phyloP scores from a whole-genome alignment of 2,329 filamentous ascomycete species.

The Aspergillus persii region DNA sequence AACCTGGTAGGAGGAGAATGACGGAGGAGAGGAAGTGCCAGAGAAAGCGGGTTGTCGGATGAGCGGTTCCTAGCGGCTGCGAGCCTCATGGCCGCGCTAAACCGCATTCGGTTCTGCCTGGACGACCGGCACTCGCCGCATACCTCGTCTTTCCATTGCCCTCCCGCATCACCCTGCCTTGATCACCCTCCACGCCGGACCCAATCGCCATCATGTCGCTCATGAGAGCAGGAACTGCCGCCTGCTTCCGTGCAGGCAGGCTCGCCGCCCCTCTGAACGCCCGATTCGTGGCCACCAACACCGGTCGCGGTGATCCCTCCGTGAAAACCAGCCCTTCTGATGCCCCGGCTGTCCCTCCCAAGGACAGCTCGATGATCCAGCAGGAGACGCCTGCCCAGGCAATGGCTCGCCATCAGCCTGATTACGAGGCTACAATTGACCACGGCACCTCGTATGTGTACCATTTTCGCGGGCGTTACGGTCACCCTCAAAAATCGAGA shows the following conservation, averaged over 20 bases:
- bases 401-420: constrained; percentile 66
- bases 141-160: constrained; percentile 29
- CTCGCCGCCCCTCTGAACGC: constrained; percentile 33
- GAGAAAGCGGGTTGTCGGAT: constrained; percentile 39
- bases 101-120: constrained; percentile 32
- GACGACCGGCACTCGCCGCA: constrained; percentile 31
- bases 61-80: constrained; percentile 25
- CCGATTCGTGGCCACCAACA: constrained; percentile 40
- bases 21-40: constrained; percentile 33
- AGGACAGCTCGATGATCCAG: constrained; percentile 48
- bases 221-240: constrained; percentile 53
- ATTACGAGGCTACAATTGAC: constrained; percentile 78
- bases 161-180: constrained; percentile 31
- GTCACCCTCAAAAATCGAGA: neutral
- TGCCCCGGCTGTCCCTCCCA: constrained; percentile 41
- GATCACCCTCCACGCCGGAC: constrained; percentile 17
- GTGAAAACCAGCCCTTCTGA: constrained; percentile 51
- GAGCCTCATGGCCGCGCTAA: constrained; percentile 32
- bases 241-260: constrained; percentile 33
- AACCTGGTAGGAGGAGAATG: constrained; percentile 32
- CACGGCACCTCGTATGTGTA: constrained; percentile 80
- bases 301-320: constrained; percentile 50
- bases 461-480: neutral
- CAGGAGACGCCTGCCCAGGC: constrained; percentile 51
- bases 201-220: constrained; percentile 59